Base-by-base conservation (phyloP, 148 eudicot genomes). In the Mesembryanthemum crystallinum region DNA sequence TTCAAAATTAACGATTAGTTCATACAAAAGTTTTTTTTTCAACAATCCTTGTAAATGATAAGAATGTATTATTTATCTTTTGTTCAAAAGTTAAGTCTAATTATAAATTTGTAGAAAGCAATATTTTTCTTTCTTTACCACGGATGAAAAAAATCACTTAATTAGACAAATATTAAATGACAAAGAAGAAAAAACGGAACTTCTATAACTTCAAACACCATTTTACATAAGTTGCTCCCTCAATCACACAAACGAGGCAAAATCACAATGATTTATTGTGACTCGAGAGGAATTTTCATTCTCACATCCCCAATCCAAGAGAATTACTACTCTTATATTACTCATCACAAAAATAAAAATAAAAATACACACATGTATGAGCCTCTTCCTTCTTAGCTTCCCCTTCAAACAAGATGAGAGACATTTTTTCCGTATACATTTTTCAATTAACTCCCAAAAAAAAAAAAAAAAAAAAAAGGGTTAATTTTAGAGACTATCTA, bases 381-480 rank as follows among this genome's bases (percentile, higher is more conserved):
- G 75, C 90, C 91, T 91, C 92, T 87, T 80, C 92, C 82, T 73
- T 89, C 96, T 82, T 80, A 77, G 75, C 69, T 6, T 35, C 39
- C 39, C 4, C 39, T 80, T 79, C 82, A 76, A 85, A 77, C 88
- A 89, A 89, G 97, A 89, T 69, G 93, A 88, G 93, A 88, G 93
- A 88, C 91, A 64, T n/a, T 74, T 75, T n/a, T 61, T 24, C 66
- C 12, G 67, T 82, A 37, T 57, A n/a, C 76, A 71, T 24, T 17
- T 43, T 55, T 33, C 47, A 24, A n/a, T n/a, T 39, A 33, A 3
- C 24, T 21, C 24, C 15, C 18, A 27, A 21, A 25, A 5, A 7
- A 15, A 28, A 27, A 74, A 47, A 47, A 45, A 61, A 15, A 42
- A 58, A 42, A 20, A 25, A 54, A 52, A n/a, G 62, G 18, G 23